phyloP scores from a whole-genome alignment of 1,139 yeast genomes.

The Pichia sp. region DNA sequence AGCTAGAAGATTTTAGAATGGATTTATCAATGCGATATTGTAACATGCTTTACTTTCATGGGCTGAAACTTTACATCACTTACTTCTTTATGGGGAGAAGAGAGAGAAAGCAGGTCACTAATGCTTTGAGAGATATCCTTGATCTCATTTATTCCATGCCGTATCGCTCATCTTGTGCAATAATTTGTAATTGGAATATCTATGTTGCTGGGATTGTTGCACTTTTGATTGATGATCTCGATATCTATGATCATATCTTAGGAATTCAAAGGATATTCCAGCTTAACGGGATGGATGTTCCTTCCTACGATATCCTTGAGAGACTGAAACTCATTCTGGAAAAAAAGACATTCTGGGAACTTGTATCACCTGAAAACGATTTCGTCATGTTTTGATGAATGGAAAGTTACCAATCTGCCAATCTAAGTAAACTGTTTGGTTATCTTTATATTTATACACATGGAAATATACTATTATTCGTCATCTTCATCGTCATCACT shows the following conservation, averaged over 20 bases:
- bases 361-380: conserved; percentile 6
- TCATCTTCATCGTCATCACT: conserved; percentile 8
- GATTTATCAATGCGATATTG: conserved; percentile 15
- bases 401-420: too few relatives aligned
- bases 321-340: conserved; percentile 3
- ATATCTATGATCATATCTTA: conserved; percentile 8
- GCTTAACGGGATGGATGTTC: conserved; percentile 11
- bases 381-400: conserved; percentile 10
- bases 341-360: conserved; percentile 1
- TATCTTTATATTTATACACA: too few relatives aligned
- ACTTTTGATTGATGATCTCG: conserved; percentile 7
- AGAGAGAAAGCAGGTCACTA: not conserved
- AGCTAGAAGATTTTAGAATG: conserved; percentile 13
- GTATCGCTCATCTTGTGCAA: conserved; percentile 12
- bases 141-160: conserved; percentile 14
- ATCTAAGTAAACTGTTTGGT: too few relatives aligned
- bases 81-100: conserved; percentile 13
- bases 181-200: conserved; percentile 11
- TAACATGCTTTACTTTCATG: conserved; percentile 7
- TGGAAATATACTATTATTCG: too few relatives aligned
- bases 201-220: conserved; percentile 11
- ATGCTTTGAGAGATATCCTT: conserved; percentile 9
- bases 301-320: conserved; percentile 8
- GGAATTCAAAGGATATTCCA: conserved; percentile 4
- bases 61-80: conserved; percentile 9